Evolutionary conservation across 2,329 filamentous ascomycete genomes (phyloP).

Genomic region (Botryotinia convoluta): DNA sequence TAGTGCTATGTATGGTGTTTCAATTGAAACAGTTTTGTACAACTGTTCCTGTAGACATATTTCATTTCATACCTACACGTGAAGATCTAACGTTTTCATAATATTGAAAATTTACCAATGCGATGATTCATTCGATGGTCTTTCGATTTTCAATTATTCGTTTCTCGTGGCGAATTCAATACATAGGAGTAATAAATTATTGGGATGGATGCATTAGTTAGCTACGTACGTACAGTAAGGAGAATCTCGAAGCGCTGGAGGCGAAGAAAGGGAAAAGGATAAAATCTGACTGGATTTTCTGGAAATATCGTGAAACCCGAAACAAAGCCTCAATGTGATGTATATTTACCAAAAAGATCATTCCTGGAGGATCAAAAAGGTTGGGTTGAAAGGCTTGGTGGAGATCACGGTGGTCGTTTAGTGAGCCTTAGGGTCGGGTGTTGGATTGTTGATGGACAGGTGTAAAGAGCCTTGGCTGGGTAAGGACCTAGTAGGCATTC

Average conservation of each 20-base stretch:
- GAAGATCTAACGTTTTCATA: neutral
- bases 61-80: neutral
- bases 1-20: neutral
- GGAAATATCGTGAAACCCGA: neutral
- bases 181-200: neutral
- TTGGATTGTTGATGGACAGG: neutral
- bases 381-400: neutral
- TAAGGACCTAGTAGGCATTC: neutral
- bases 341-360: neutral
- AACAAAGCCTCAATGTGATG: neutral
- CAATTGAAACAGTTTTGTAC: neutral
- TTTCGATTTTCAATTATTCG: neutral
- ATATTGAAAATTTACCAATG: neutral
- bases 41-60: too few relatives aligned
- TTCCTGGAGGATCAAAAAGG: conserved; percentile 9
- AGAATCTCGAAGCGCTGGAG: neutral
- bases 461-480: neutral
- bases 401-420: neutral
- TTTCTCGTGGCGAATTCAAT: neutral
- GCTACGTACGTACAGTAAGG: neutral
- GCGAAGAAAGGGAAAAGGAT: neutral
- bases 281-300: neutral
- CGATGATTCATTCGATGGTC: neutral
- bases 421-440: neutral
- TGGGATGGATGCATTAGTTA: neutral